Conservation (phyloP, 139 green algal species). For the Zygnema cylindricum region DNA sequence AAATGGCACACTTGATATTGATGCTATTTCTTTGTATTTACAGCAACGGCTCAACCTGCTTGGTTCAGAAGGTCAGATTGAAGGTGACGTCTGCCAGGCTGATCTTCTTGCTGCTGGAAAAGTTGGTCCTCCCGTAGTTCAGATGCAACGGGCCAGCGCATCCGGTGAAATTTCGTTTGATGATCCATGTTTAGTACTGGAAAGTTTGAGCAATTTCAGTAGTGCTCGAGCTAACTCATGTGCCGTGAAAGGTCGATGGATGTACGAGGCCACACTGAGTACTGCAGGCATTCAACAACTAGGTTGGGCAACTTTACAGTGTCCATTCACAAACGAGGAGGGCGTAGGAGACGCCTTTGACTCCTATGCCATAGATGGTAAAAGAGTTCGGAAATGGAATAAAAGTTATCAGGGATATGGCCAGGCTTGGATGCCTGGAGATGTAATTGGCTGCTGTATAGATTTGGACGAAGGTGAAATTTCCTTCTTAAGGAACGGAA, state of each 20-base stretch:
- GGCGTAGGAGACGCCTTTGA: slow-evolving; percentile 88
- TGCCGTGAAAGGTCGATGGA: slow-evolving; percentile 72
- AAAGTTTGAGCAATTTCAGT: slow-evolving; percentile 72
- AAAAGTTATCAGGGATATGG: slow-evolving; percentile 79
- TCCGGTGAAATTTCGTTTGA: slow-evolving; percentile 16
- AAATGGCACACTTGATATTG: neutral
- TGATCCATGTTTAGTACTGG: slow-evolving; percentile 31
- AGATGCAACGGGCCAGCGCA: slow-evolving; percentile 1
- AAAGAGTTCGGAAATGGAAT: slow-evolving; percentile 86
- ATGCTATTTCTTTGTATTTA: neutral
- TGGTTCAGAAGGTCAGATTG: neutral
- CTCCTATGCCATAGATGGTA: slow-evolving; percentile 84
- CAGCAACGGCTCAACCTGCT: neutral
- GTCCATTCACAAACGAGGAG: slow-evolving; percentile 89
- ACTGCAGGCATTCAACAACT: slow-evolving; percentile 85
- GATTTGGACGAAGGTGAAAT: slow-evolving; percentile 83
- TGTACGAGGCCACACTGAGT: slow-evolving; percentile 86
- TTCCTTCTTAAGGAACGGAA: slow-evolving; percentile 85
- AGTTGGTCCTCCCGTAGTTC: slow-evolving; percentile 11
- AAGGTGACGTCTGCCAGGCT: neutral
- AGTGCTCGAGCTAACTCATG: slow-evolving; percentile 75
- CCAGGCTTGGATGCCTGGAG: slow-evolving; percentile 75
- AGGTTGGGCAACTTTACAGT: slow-evolving; percentile 83
- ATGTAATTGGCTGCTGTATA: slow-evolving; percentile 87
- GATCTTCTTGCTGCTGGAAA: slow-evolving; percentile 9